These are phyloP conservation scores for Nakazawaea sp. DNA, from an alignment of 805 yeast genomes.

Conservation along the genomic window DNA sequence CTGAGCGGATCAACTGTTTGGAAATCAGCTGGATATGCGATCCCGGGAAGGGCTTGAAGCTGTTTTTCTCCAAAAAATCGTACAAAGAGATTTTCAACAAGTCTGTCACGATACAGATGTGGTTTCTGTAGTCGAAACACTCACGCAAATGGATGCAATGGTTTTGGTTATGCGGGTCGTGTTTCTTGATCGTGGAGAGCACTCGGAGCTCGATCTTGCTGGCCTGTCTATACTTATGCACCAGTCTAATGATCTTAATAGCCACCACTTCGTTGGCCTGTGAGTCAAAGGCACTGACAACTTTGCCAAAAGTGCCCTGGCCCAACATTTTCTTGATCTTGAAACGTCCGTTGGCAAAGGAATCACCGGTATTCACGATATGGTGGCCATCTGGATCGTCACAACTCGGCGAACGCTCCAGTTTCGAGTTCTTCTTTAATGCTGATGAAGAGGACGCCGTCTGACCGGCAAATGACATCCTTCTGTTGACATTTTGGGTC, in stretches of 20 bases:
- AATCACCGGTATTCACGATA: slow-evolving; percentile 48
- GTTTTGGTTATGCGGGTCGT: slow-evolving; percentile 60
- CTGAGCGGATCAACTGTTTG: slow-evolving; percentile 76
- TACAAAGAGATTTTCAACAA: slow-evolving; percentile 77
- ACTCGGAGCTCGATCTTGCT: slow-evolving; percentile 88
- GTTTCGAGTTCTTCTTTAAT: slow-evolving; percentile 9
- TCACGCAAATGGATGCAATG: slow-evolving; percentile 84
- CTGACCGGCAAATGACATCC: slow-evolving; percentile 19
- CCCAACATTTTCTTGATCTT: slow-evolving; percentile 65
- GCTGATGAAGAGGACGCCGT: slow-evolving; percentile 1
- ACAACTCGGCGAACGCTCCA: slow-evolving; percentile 22
- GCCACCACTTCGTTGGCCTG: slow-evolving; percentile 63
- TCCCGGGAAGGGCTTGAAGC: slow-evolving; percentile 88
- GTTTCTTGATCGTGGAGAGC: slow-evolving; percentile 61
- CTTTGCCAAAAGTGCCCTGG: slow-evolving; percentile 92
- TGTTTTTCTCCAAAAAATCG: slow-evolving; percentile 83
- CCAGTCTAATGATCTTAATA: slow-evolving; percentile 84
- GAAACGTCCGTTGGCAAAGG: slow-evolving; percentile 69
- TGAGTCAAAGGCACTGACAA: slow-evolving; percentile 73
- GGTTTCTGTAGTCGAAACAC: slow-evolving; percentile 88
- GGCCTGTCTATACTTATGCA: slow-evolving; percentile 93
- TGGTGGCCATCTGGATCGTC: slow-evolving; percentile 75
- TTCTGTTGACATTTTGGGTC: slow-evolving; percentile 12
- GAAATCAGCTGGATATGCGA: slow-evolving; percentile 86
- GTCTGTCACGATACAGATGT: slow-evolving; percentile 90